phyloP scores from a whole-genome alignment of 2,329 filamentous ascomycete genomes.

The Diaporthe longicolla region DNA sequence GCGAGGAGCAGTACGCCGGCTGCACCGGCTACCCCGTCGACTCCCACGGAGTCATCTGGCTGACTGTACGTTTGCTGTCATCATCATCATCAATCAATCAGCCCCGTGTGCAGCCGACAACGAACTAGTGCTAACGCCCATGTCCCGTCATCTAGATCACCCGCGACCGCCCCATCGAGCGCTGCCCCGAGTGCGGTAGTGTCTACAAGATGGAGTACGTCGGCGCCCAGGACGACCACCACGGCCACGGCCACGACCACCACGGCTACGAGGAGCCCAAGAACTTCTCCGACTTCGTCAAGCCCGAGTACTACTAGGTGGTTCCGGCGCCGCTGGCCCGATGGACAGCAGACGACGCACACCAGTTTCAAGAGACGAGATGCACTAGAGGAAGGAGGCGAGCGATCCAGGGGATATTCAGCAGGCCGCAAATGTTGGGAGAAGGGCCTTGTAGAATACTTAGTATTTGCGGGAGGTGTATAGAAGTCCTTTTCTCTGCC shows the following conservation, averaged over 20 bases:
- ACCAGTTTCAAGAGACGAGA: constrained; percentile 14
- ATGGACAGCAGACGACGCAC: constrained; percentile 49
- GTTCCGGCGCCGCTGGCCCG: not conserved
- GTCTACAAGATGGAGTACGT: constrained; percentile 99
- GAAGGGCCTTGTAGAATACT: constrained; percentile 58
- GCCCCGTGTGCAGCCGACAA: not conserved
- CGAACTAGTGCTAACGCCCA: constrained; percentile 10
- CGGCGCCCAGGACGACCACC: constrained; percentile 76
- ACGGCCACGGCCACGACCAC: constrained; percentile 66
- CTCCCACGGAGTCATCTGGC: constrained; percentile 92
- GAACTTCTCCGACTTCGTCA: constrained; percentile 96
- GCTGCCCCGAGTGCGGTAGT: constrained; percentile 96
- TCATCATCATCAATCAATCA: not conserved
- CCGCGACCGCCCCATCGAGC: constrained; percentile 90
- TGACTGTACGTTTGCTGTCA: constrained; percentile 77
- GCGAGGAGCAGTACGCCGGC: constrained; percentile 95
- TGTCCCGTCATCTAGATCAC: constrained; percentile 72
- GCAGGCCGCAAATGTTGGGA: constrained; percentile 18
- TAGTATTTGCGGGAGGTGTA: constrained; percentile 44
- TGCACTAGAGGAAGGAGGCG: constrained; percentile 38
- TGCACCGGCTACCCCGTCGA: constrained; percentile 96
- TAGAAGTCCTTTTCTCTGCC: constrained; percentile 46
- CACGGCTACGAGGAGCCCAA: constrained; percentile 87
- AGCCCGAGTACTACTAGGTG: constrained; percentile 91
- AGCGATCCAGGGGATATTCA: constrained; percentile 26